phyloP scores from a whole-genome alignment of 2,329 filamentous ascomycete species.

The Exophiala phaeomuriformis region DNA sequence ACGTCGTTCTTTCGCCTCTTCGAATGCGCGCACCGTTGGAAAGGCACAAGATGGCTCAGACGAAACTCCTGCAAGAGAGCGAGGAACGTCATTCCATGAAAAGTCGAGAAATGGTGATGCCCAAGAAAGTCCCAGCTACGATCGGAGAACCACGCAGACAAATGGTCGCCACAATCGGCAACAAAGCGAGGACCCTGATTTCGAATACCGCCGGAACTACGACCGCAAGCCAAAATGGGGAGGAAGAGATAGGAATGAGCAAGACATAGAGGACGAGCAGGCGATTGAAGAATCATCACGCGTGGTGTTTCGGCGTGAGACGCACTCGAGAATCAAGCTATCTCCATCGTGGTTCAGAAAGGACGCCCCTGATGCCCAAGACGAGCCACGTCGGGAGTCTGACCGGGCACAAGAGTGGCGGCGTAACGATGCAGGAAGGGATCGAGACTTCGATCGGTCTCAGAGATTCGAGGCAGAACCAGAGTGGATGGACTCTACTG shows the following conservation, averaged over 20 bases:
- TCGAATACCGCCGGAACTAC: constrained; percentile 18
- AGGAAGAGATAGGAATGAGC: constrained; percentile 21
- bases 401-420: constrained; percentile 62
- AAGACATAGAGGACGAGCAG: constrained; percentile 17
- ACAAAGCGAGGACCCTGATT: constrained; percentile 15
- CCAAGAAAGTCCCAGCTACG: constrained; percentile 3
- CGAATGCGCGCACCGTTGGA: constrained; percentile 46
- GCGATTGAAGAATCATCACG: constrained; percentile 11
- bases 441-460: constrained; percentile 49
- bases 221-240: constrained; percentile 24
- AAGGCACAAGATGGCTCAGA: constrained; percentile 31
- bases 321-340: constrained; percentile 45
- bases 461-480: constrained; percentile 66
- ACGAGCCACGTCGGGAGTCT: constrained; percentile 39
- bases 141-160: constrained; percentile 12
- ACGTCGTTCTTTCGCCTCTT: constrained; percentile 74
- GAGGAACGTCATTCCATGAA: too few relatives aligned
- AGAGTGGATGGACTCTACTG: constrained; percentile 74
- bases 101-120: constrained; percentile 14
- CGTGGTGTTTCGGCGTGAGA: constrained; percentile 21
- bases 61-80: constrained; percentile 7
- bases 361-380: constrained; percentile 37
- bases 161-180: constrained; percentile 18
- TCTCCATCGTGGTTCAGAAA: constrained; percentile 71
- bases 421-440: constrained; percentile 44